Evolutionary conservation across 2,329 filamentous ascomycete species (phyloP).

Genomic region (Epichloe glyceriae): DNA sequence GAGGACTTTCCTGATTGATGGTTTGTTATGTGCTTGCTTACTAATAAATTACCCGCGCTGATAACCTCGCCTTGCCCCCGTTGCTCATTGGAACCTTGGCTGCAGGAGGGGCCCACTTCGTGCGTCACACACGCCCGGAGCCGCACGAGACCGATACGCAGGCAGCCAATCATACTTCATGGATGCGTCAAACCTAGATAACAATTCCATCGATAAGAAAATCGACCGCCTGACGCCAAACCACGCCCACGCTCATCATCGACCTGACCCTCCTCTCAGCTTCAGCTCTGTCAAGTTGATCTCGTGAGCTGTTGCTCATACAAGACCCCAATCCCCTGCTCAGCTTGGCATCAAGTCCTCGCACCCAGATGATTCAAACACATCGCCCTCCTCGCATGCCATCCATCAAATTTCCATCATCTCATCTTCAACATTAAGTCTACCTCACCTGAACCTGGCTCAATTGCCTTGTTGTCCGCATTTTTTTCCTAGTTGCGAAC

Average conservation of each 20-base stretch:
- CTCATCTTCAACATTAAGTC: not conserved
- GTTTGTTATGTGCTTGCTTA: too few relatives aligned
- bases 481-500: not conserved
- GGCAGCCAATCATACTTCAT: conserved; percentile 4
- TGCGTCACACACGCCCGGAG: conserved; percentile 7
- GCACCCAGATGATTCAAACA: not conserved
- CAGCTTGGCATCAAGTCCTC: not conserved
- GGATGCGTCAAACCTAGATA: not conserved
- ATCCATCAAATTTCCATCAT: too few relatives aligned
- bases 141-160: conserved; percentile 4
- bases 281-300: not conserved
- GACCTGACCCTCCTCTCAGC: not conserved
- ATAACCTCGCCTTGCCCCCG: not conserved
- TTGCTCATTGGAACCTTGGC: too few relatives aligned
- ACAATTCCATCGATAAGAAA: conserved; percentile 4
- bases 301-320: not conserved
- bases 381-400: not conserved
- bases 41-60: too few relatives aligned
- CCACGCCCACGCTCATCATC: not conserved
- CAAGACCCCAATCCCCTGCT: not conserved
- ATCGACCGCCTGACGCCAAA: not conserved
- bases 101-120: not conserved
- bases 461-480: not conserved
- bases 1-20: too few relatives aligned
- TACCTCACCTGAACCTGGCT: not conserved